Percentiles rank a stretch among this genome's conserved stretches.
Conservation (phyloP, 2,329 filamentous ascomycete genomes). For the Laburnicola sp. region DNA sequence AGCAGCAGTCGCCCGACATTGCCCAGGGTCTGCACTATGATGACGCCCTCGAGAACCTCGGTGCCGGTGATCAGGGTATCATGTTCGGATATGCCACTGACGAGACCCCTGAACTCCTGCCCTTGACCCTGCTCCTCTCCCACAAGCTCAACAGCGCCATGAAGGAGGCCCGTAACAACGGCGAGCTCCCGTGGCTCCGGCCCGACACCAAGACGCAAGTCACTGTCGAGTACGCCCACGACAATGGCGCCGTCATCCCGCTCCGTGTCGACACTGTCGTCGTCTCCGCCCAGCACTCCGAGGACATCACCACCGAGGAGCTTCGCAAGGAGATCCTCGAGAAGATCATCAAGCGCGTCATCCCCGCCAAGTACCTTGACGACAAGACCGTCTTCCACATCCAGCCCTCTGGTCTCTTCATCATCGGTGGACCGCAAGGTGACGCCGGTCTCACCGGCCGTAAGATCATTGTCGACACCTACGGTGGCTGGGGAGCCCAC, state of each 20-base stretch:
- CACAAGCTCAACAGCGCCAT: slow-evolving; percentile 98
- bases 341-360: slow-evolving; percentile 95
- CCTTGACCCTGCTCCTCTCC: slow-evolving; percentile 87
- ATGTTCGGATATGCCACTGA: slow-evolving; percentile 99
- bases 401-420: slow-evolving; percentile 97
- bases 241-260: slow-evolving; percentile 89
- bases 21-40: slow-evolving; percentile 99
- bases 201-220: slow-evolving; percentile 99
- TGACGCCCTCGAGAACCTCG: slow-evolving; percentile 93
- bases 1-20: slow-evolving; percentile 98
- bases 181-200: slow-evolving; percentile 87
- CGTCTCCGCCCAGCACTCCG: slow-evolving; percentile 91
- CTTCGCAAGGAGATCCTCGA: slow-evolving; percentile 93
- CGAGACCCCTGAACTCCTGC: slow-evolving; percentile 96
- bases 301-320: slow-evolving; percentile 85
- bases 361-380: slow-evolving; percentile 88
- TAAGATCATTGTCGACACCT: slow-evolving; percentile 99
- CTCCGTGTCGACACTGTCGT: slow-evolving; percentile 95
- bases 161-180: slow-evolving; percentile 84
- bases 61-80: slow-evolving; percentile 99
- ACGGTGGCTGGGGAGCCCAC: slow-evolving; percentile 99
- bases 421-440: slow-evolving; percentile 98
- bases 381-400: slow-evolving; percentile 97
- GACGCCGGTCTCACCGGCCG: slow-evolving; percentile 97
- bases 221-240: slow-evolving; percentile 97